A percentile compares a stretch with the other conserved stretches of the same genome.
Evolutionary conservation across 345 rosid genomes (phyloP).

Genomic region (Citrus mangshanensis): DNA sequence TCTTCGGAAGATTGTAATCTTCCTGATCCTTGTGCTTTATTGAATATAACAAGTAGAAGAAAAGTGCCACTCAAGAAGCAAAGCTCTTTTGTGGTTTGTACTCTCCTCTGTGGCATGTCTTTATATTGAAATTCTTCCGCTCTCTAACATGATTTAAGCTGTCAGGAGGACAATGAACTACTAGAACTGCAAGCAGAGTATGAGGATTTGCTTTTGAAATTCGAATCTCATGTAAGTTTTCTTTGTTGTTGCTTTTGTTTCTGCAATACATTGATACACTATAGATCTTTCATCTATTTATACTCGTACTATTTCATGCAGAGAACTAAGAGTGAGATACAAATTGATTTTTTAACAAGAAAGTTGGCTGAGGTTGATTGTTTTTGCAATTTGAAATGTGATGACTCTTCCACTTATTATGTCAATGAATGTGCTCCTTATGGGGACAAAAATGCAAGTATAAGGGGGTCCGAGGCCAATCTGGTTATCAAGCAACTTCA

Average conservation of each 20-base stretch:
- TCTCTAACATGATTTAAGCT: slow-evolving; percentile 27
- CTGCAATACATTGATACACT: neutral
- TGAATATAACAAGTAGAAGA: slow-evolving; percentile 80
- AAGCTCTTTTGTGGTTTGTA: slow-evolving; percentile 56
- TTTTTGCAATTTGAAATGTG: slow-evolving; percentile 19
- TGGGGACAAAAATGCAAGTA: slow-evolving; percentile 35
- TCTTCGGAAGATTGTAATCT: slow-evolving; percentile 40
- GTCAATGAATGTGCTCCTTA: slow-evolving; percentile 16
- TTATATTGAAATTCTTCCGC: slow-evolving; percentile 16
- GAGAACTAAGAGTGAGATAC: slow-evolving; percentile 59
- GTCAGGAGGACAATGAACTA: slow-evolving; percentile 54
- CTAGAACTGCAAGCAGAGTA: slow-evolving; percentile 50
- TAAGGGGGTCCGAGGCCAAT: slow-evolving; percentile 61
- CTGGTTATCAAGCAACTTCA: slow-evolving; percentile 79
- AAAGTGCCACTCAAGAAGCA: slow-evolving; percentile 55
- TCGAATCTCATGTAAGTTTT: slow-evolving; percentile 60
- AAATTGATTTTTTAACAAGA: slow-evolving; percentile 60
- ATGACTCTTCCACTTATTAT: slow-evolving; percentile 19
- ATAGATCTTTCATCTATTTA: neutral
- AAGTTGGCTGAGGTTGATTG: slow-evolving; percentile 43
- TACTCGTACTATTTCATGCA: slow-evolving; percentile 19
- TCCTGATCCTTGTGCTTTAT: slow-evolving; percentile 72
- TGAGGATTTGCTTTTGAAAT: slow-evolving; percentile 61
- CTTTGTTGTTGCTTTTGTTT: slow-evolving; percentile 10
- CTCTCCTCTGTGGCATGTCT: slow-evolving; percentile 20